phyloP scores from a whole-genome alignment of 2,329 filamentous ascomycete species.

The Aspergillus tanneri region DNA sequence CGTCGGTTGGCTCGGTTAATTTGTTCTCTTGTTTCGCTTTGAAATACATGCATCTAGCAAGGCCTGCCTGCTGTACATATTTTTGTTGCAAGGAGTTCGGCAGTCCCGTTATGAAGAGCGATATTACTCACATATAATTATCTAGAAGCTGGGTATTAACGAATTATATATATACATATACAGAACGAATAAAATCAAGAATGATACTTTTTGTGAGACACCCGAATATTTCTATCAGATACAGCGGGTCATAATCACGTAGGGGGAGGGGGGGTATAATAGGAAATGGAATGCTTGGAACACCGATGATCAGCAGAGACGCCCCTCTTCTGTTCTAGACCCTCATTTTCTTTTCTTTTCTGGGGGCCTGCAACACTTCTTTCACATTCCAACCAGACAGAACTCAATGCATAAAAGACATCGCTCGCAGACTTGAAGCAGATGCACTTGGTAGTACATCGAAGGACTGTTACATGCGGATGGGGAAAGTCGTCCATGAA shows the following conservation, averaged over 20 bases:
- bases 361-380: background rate
- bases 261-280: conserved; percentile 11
- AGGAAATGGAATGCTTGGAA: conserved; percentile 1
- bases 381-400: conserved; percentile 5
- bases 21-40: background rate
- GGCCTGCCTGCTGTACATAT: background rate
- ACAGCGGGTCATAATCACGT: conserved; percentile 11
- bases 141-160: conserved; percentile 9
- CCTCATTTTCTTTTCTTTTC: conserved; percentile 6
- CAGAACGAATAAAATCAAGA: conserved; percentile 13
- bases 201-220: conserved; percentile 14
- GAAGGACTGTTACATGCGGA: conserved; percentile 15
- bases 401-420: conserved; percentile 14
- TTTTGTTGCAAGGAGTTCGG: background rate
- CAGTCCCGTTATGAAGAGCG: too few relatives aligned
- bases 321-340: background rate
- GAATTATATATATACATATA: conserved; percentile 19
- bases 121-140: conserved; percentile 11
- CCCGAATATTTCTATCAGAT: conserved; percentile 14
- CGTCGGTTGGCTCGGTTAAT: background rate
- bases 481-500: conserved; percentile 10
- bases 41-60: background rate
- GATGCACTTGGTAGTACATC: conserved; percentile 12
- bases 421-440: conserved; percentile 8
- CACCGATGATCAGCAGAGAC: background rate